Evolutionary conservation across 2,329 filamentous ascomycete genomes (phyloP), one percentile per base, ranked within the genome.

Genomic region (Dactylellina haptotyla): DNA sequence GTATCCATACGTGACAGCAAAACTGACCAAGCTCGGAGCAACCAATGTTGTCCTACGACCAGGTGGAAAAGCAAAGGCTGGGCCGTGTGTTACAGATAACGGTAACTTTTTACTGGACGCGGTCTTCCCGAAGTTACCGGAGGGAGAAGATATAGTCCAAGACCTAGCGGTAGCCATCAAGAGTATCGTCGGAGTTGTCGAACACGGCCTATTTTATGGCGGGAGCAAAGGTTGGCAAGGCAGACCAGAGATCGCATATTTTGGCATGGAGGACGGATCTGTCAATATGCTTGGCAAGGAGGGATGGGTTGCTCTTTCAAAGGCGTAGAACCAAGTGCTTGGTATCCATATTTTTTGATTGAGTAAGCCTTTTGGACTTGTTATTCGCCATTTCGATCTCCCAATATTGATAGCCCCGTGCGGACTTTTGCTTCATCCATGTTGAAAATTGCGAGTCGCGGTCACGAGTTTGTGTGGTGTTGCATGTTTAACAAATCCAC

Each of bases 211-310:
- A 48, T 99, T 99, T 83, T 87, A 88, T 62, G 83, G 85, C 69
- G 85, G 87, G 76, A 82, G 84, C 78, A 83, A 85, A 61, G 82
- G 87, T 51, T 89, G 90, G 51, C 93, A 91, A 0, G 92, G 97
- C 83, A 96, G 94, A 83, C 95, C 95, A 0, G 86, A 97, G 10
- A 93, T 93, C 26, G 93, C 92, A 23, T 99, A 98, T 83, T 99
- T 98, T 82, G 95, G 95, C 34, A 91, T 95, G 87, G 87, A 90
- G 46, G 90, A 92, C 79, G 91, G 91, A 2, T 84, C 83, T 9
- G 89, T 91, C 20, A 48, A 66, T 18, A 39, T 56, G 5, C 41
- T 69, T n/a, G 34, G 26, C 2, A 46, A 62, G 16, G 37, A 54
- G 8, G 58, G 45, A 5, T 65, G 61, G 54, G 12, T 30, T 9